Base-by-base conservation (phyloP, 1,139 yeast species). In the Nakaseomyces bracarensis region DNA sequence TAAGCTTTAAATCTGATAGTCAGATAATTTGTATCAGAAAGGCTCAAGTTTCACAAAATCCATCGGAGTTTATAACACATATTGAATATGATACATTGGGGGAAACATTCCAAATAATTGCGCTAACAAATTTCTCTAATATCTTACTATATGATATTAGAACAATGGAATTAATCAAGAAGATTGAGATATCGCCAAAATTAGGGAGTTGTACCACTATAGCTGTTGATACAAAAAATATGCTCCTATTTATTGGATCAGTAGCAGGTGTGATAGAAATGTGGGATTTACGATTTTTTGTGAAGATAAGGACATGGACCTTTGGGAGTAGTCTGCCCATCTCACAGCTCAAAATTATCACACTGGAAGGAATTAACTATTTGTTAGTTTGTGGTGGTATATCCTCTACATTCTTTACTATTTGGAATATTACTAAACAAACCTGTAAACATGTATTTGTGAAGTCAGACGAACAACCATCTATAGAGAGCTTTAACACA, bases 201-300 rank as follows among this genome's bases (percentile, higher is more conserved):
- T 80, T 78, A 63, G 98, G 97, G 0, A 61, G 74, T 3, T 72
- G 81, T 0, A 73, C 78, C 0, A 64, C 80, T 18, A 74, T 86
- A 51, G 70, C 75, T 1, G 62, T 82, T n/a, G 83, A 80, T 46
- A 61, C 63, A 0, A 61, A 68, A 16, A 68, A 67, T 36, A 60
- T 65, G 6, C 85, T 96, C 89, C 53, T 83, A 3, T 59, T 86
- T 3, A 58, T 82, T 2, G 96, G 96, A 0, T 84, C 96, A 0
- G 67, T 74, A 1, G 72, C 71, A 36, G 97, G 97, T 1, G 65
- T 79, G 1, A 58, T 91, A 25, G 77, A 77, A 47, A 61, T 91
- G 16, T 87, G 96, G 95, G 96, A 89, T 60, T 52, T 83, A 35
- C 67, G 95, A 43, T 85, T 86, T 57, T 70, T 69, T 30, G 51